A percentile compares a stretch with the other conserved stretches of the same genome.
These are phyloP conservation scores for Letharia columbiana DNA, from an alignment of 495 filamentous ascomycete species.

Conservation along the genomic window DNA sequence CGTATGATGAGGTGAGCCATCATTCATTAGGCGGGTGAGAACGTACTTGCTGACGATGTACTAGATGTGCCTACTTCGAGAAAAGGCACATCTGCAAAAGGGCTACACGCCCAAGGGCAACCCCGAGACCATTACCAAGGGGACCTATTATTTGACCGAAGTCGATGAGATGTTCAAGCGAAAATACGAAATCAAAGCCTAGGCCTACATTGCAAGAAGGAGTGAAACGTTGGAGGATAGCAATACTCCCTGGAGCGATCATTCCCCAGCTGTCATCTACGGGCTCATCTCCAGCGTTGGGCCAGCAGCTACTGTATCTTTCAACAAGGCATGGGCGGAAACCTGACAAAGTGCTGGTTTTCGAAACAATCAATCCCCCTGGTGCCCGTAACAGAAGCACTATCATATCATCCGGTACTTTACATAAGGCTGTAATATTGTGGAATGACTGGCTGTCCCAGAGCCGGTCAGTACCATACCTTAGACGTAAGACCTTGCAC, in stretches of 20 bases:
- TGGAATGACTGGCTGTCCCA: neutral
- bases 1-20: conserved; percentile 70
- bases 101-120: conserved; percentile 72
- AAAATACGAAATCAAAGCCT: conserved; percentile 80
- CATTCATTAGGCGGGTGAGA: neutral
- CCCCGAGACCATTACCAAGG: conserved; percentile 63
- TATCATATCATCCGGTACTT: no score
- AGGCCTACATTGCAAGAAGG: conserved; percentile 26
- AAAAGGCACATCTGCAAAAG: conserved; percentile 92
- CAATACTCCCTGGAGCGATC: neutral
- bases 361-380: neutral
- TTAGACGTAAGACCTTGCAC: neutral
- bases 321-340: neutral
- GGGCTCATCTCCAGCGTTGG: neutral
- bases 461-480: neutral
- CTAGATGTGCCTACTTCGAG: conserved; percentile 86
- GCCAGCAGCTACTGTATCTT: neutral
- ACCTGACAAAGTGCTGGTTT: neutral
- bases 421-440: neutral
- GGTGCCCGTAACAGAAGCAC: neutral
- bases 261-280: neutral
- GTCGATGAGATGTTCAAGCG: conserved; percentile 96
- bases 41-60: conserved; percentile 19
- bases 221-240: neutral
- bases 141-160: conserved; percentile 82